A percentile compares a stretch with the other conserved stretches of the same genome.
Evolutionary conservation across 1,139 yeast genomes (phyloP).

Genomic region (Sugiyamaella japonica): DNA sequence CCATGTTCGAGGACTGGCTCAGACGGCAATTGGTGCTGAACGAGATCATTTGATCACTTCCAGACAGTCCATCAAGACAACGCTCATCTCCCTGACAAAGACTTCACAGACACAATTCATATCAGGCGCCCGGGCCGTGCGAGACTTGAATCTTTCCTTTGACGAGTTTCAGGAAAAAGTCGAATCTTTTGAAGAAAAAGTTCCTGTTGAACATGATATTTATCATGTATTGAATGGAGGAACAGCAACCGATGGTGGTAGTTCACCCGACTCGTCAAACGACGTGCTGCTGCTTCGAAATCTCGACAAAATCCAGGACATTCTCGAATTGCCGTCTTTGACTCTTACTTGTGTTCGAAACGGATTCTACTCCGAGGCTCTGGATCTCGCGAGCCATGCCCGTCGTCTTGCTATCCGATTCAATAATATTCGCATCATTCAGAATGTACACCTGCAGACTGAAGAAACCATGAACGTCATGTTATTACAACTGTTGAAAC

Average conservation of each 20-base stretch:
- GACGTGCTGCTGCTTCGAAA: slow-evolving; percentile 55
- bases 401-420: slow-evolving; percentile 67
- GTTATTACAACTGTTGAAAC: slow-evolving; percentile 60
- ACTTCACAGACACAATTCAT: slow-evolving; percentile 31
- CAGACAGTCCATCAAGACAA: slow-evolving; percentile 24
- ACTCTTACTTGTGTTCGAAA: slow-evolving; percentile 80
- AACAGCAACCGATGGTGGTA: slow-evolving; percentile 3
- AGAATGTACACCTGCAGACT: slow-evolving; percentile 46
- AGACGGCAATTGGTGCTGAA: slow-evolving; percentile 26
- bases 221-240: background rate
- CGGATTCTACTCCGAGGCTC: slow-evolving; percentile 87
- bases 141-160: slow-evolving; percentile 25
- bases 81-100: slow-evolving; percentile 30
- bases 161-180: slow-evolving; percentile 25
- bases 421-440: slow-evolving; percentile 59
- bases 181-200: slow-evolving; percentile 19
- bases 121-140: slow-evolving; percentile 25
- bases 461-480: slow-evolving; percentile 41
- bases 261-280: slow-evolving; percentile 12
- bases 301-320: slow-evolving; percentile 71
- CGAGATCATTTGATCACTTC: slow-evolving; percentile 28
- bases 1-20: slow-evolving; percentile 30
- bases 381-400: slow-evolving; percentile 72
- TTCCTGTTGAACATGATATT: slow-evolving; percentile 22
- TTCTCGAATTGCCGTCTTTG: slow-evolving; percentile 79